Evolutionary conservation across 129 eudicot genomes (phyloP).

Genomic region (Ambrosia trifida): DNA sequence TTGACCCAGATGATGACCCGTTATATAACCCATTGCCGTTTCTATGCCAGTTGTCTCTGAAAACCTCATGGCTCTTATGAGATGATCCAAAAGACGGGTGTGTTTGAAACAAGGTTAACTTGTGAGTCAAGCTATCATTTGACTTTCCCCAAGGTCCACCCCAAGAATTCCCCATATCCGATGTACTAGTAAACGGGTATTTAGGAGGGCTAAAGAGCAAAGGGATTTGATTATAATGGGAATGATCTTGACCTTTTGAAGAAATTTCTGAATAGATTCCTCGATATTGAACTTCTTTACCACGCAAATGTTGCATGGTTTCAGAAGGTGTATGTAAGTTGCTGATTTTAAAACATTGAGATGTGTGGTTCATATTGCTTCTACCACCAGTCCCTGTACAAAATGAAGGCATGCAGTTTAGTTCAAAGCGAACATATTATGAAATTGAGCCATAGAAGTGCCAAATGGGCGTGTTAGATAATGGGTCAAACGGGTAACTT

Average conservation of each 20-base stretch:
- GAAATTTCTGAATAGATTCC: constrained; percentile 44
- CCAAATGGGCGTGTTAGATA: background rate
- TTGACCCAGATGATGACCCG: constrained; percentile 66
- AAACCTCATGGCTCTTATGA: constrained; percentile 44
- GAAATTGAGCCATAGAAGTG: constrained; percentile 1
- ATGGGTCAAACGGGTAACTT: background rate
- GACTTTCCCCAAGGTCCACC: constrained; percentile 43
- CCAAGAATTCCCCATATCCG: constrained; percentile 47
- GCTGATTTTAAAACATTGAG: constrained; percentile 10
- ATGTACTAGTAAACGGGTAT: constrained; percentile 43
- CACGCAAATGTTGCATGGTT: constrained; percentile 15
- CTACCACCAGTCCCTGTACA: constrained; percentile 50
- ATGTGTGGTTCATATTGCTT: constrained; percentile 33
- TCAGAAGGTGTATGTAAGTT: constrained; percentile 10
- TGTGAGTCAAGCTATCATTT: constrained; percentile 50
- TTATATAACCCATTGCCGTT: constrained; percentile 56
- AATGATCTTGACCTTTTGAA: constrained; percentile 38
- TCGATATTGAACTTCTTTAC: constrained; percentile 32
- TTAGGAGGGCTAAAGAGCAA: constrained; percentile 39
- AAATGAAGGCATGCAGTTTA: constrained; percentile 22
- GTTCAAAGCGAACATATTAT: constrained; percentile 14
- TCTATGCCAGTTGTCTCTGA: constrained; percentile 49
- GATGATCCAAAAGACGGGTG: constrained; percentile 46
- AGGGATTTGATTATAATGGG: constrained; percentile 36
- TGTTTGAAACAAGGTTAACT: constrained; percentile 44